Base-by-base conservation (phyloP, 2,329 filamentous ascomycete genomes). In the Exophiala sp. region DNA sequence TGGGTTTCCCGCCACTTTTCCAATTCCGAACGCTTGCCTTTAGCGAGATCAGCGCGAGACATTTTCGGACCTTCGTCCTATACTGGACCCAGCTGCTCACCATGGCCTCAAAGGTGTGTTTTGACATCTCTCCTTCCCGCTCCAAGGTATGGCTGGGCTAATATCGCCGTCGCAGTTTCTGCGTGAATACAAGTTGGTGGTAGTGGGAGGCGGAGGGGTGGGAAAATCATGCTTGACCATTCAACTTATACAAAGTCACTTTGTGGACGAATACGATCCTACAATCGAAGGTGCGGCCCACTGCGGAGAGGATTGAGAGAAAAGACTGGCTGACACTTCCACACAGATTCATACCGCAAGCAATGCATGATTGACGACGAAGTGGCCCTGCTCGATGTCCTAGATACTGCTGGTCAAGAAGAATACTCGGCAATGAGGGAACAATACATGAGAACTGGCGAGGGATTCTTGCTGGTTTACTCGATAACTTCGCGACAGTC, bases 401-500 rank as follows among this genome's bases (percentile, higher is more conserved):
- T 97, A 68, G 93, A 98, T 72, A 98, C 93, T 47, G 93, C 93
- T 57, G 93, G 93, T 53, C 93, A 98, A 72, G 93, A 98, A 73
- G 93, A 98, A 75, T 98, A 97, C 77, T 95, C 90, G 50, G 93
- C 93, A 46, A 97, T 98, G 93, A 81, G 93, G 67, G 93, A 98
- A 76, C 93, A 97, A 74, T 98, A 97, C 79, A 98, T 98, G 91
- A 85, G 93, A 65, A 97, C 91, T 19, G 93, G 93, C 68, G 93
- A 98, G 73, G 93, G 93, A 46, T 98, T 98, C 73, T 75, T 98
- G 66, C 83, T 98, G 46, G 89, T 97, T 65, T 97, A 97, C 78
- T 95, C 90, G 61, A 98, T 98, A 75, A 96, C 88, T 49, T 96
- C 91, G 66, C 82, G 90, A 66, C 90, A 96, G 73, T 95, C 88